A percentile compares a stretch with the other conserved stretches of the same genome.
phyloP scores from a whole-genome alignment of 139 green algal genomes.

The Chlorella sp. region DNA sequence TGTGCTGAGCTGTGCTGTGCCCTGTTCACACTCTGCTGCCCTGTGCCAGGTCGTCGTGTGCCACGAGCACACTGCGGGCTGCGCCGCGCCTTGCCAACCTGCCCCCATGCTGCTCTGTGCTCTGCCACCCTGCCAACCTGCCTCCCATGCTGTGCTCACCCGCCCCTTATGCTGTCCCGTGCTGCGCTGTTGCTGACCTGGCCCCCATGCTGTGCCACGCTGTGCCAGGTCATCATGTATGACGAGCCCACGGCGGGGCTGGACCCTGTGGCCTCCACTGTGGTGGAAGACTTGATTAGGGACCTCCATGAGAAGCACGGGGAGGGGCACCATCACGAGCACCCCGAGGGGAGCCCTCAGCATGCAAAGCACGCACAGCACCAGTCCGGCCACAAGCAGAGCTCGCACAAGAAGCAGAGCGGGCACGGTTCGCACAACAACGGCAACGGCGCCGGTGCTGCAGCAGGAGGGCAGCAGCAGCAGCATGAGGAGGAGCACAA shows the following conservation, averaged over 20 bases:
- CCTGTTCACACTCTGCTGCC: neutral
- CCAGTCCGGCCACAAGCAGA: neutral
- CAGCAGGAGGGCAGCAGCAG: neutral
- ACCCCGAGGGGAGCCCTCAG: neutral
- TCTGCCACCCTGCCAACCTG: no score
- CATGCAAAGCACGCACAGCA: neutral
- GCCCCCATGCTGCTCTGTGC: no score
- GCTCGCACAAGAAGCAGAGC: neutral
- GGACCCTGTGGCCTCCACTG: constrained; percentile 96
- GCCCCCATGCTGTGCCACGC: neutral
- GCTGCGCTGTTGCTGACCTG: neutral
- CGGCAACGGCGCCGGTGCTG: neutral
- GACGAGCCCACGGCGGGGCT: constrained; percentile 98
- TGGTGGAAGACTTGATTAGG: constrained; percentile 97
- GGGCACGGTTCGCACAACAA: neutral
- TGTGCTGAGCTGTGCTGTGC: no score
- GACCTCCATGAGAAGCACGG: constrained; percentile 72
- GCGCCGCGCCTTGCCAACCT: no score
- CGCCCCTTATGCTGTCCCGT: neutral
- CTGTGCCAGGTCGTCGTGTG: constrained; percentile 96
- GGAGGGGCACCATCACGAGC: constrained; percentile 6
- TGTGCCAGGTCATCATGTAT: constrained; percentile 96
- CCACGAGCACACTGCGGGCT: constrained; percentile 98
- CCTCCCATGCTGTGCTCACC: no score
- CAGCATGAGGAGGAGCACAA: neutral